phyloP scores from a whole-genome alignment of 805 yeast species.

The Ogataea kodamae region DNA sequence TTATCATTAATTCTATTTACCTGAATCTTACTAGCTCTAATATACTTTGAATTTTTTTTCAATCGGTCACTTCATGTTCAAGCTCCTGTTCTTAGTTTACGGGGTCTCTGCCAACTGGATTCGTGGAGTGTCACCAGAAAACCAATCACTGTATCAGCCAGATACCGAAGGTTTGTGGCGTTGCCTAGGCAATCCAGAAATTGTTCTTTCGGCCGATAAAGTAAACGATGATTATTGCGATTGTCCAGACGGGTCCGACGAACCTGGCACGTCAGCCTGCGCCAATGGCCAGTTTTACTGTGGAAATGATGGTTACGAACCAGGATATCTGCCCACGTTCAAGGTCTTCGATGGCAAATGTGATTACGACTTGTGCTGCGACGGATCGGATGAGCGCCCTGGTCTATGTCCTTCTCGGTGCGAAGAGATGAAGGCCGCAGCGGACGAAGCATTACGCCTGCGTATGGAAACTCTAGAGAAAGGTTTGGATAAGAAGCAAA shows the following conservation, averaged over 20 bases:
- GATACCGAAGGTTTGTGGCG: constrained; percentile 54
- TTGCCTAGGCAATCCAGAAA: constrained; percentile 67
- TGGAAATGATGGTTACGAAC: constrained; percentile 65
- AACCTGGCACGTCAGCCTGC: constrained; percentile 94
- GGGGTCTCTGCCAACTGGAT: constrained; percentile 6
- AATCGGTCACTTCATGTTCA: constrained; percentile 1
- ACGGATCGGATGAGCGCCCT: constrained; percentile 79
- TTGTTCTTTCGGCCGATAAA: constrained; percentile 53
- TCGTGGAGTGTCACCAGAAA: constrained; percentile 39
- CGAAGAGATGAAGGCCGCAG: constrained; percentile 42
- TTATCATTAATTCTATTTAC: no score
- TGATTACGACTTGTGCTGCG: constrained; percentile 87
- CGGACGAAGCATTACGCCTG: constrained; percentile 21
- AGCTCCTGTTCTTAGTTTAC: constrained; percentile 2
- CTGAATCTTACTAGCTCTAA: no score
- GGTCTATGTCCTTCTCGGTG: constrained; percentile 59
- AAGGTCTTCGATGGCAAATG: constrained; percentile 88
- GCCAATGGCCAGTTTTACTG: constrained; percentile 59
- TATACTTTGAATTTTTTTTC: no score
- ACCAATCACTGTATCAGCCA: constrained; percentile 47
- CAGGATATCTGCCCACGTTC: constrained; percentile 59
- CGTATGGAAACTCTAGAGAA: constrained; percentile 22
- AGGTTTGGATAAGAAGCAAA: constrained; percentile 37
- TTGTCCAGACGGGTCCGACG: constrained; percentile 97
- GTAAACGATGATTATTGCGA: constrained; percentile 91